phyloP scores from a whole-genome alignment of 805 yeast genomes.

The Candida sonorensis region DNA sequence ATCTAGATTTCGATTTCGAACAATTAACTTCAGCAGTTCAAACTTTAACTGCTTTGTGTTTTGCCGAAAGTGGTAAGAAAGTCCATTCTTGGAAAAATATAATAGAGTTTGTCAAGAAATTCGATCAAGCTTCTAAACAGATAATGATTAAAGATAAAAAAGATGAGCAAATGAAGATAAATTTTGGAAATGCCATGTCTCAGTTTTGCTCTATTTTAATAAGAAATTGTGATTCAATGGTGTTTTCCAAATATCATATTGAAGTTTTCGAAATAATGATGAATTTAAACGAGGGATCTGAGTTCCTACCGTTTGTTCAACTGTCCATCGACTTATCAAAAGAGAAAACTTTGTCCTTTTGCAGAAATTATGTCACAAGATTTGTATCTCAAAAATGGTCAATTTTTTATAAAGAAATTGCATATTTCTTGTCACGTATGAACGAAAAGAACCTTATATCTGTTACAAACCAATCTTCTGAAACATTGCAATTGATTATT shows the following conservation, averaged over 20 bases:
- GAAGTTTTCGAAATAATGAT: conserved; percentile 34
- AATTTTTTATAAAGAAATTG: conserved; percentile 28
- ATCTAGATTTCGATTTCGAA: conserved; percentile 5
- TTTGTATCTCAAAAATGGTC: conserved; percentile 40
- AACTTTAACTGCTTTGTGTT: conserved; percentile 41
- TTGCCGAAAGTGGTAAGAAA: conserved; percentile 67
- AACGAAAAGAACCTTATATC: conserved; percentile 19
- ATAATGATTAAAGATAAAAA: conserved; percentile 6
- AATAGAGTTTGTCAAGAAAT: conserved; percentile 10
- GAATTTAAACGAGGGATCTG: conserved; percentile 27
- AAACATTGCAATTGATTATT: conserved; percentile 18
- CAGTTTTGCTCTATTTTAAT: conserved; percentile 43
- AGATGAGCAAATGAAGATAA: conserved; percentile 5
- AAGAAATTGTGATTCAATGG: conserved; percentile 42
- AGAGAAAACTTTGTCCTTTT: conserved; percentile 41
- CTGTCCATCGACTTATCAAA: conserved; percentile 34
- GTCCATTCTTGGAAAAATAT: conserved; percentile 43
- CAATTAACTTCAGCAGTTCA: conserved; percentile 29
- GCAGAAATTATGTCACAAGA: conserved; percentile 39
- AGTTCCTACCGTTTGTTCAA: conserved; percentile 42
- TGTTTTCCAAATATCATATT: conserved; percentile 41
- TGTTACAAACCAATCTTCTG: conserved; percentile 2
- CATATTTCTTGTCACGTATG: conserved; percentile 36
- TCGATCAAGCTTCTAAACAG: conserved; percentile 6
- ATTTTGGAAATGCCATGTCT: conserved; percentile 26